Evolutionary conservation across 2,329 filamentous ascomycete species (phyloP), one percentile per base, ranked within the genome.

Genomic region (Alternaria angustiovoidea): DNA sequence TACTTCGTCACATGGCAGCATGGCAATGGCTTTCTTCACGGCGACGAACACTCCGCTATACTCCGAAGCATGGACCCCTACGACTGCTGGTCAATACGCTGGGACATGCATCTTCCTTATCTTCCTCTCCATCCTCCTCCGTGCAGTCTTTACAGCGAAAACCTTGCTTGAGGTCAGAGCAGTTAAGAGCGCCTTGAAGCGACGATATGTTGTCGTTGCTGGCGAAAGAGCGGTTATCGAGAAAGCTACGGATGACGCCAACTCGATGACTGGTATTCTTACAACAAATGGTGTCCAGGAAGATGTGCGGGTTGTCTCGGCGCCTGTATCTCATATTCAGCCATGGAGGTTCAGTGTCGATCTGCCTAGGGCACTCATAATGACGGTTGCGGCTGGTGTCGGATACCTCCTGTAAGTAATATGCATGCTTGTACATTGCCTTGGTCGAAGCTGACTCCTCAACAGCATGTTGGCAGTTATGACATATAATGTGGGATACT

Each of bases 31-130:
- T 62, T 95, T 95, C 84, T 89, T 89, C 68, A 87, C 84, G 64
- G 80, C 82, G 57, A 86, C 87, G 47, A 79, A 75, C 56, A 91
- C 89, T 1, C 83, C 89, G 3, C 83, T 93, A 46, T 92, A 85
- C 81, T 89, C 91, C 16, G 76, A 80, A 22, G 77, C 83, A 53
- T 98, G 94, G 93, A 90, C 91, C 2, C 94, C 94, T 5, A 80
- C 75, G 28, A 89, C 81, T 36, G 81, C 85, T 6, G 92, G 90
- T 69, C 81, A 85, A 61, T 98, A 97, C 79, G 93, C 92, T 2
- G 94, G 88, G 57, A 96, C 93, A 28, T 96, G 94, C 82, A 91
- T 97, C 77, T 97, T 97, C 81, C 86, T 97, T 60, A 89, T 97
- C 75, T 69, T 91, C 44, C 88, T 98, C 52, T 89, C 89, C 61